Evolutionary conservation across 192 early-diverging fungal genomes (phyloP), one percentile per base, ranked within the genome.

Genomic region (Backusella westeae): DNA sequence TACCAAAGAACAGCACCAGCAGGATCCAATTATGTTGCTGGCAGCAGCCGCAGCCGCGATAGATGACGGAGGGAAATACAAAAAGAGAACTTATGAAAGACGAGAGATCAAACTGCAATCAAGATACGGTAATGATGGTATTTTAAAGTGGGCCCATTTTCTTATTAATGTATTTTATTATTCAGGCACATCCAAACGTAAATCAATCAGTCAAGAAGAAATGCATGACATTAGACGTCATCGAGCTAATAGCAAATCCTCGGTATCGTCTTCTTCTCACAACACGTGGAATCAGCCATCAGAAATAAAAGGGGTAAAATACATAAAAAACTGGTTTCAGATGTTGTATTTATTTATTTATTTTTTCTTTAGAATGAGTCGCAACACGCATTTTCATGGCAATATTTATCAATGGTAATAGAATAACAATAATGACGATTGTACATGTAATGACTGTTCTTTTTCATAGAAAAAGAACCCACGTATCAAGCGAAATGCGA

Each of bases 401-500:
- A 76, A 59, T 76, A 76, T 34, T 52, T 69, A 26, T 76, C 75
- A 17, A 76, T 76, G 75, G 75, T 76, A 76, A 32, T 32, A 32
- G 32, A 32, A 3, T 32, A 32, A 3, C 32, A 32, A 32, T 32
- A 21, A 56, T 73, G 19, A 0, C 21, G 8, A 63, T 23, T 53
- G 21, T 6, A n/a, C 19, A 26, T 39, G 39, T 21, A 32, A 32
- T 32, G 32, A 32, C 32, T 38, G 9, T 7, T 36, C 32, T 32
- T 32, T 0, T 32, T 32, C 32, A 39, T 41, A 76, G 84, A 85
- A 85, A 72, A 73, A 84, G 59, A 79, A 86, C 74, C 82, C 82
- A 36, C 84, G 84, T 71, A 74, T 84, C 67, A 86, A 86, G 69
- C 72, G 85, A 36, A 86, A 86, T 81, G 85, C 85, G 10, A 82